A percentile compares a stretch with the other conserved stretches of the same genome.
Evolutionary conservation across 2,329 filamentous ascomycete species (phyloP).

Genomic region (Aspergillus calidoustus): DNA sequence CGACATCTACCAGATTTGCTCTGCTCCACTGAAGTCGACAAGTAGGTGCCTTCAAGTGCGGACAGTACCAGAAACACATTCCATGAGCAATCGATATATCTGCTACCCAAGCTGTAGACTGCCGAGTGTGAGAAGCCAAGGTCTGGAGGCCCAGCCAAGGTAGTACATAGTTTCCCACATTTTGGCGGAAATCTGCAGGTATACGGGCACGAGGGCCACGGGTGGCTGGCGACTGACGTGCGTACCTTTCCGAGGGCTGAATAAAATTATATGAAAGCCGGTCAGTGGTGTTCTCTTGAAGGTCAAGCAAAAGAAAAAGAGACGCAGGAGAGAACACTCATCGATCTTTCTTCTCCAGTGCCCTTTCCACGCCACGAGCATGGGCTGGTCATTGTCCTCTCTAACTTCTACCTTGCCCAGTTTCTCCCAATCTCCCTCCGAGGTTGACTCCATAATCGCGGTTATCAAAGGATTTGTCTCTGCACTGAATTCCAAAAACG

Average conservation of each 20-base stretch:
- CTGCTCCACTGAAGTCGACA: neutral
- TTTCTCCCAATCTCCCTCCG: neutral
- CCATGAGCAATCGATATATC: neutral
- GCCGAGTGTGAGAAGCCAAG: neutral
- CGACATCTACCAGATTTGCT: neutral
- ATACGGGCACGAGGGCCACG: conserved; percentile 6
- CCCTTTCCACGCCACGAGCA: neutral
- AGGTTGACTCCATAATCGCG: conserved; percentile 30
- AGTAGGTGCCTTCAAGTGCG: neutral
- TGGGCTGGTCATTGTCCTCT: conserved; percentile 1
- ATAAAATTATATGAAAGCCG: conserved; percentile 7
- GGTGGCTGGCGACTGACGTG: neutral
- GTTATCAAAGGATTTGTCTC: conserved; percentile 36
- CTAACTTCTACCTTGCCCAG: neutral
- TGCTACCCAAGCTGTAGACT: neutral
- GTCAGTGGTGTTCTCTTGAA: neutral
- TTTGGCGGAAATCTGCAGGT: conserved; percentile 13
- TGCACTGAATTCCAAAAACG: conserved; percentile 36
- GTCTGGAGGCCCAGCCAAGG: neutral
- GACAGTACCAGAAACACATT: neutral
- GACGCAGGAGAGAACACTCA: neutral
- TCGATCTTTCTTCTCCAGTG: neutral
- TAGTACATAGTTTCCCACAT: conserved; percentile 2
- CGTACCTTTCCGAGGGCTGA: neutral
- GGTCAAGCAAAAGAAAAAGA: neutral